Evolutionary conservation across 176 grass and related monocot species (phyloP).

Genomic region (Puccinellia tenuiflora): DNA sequence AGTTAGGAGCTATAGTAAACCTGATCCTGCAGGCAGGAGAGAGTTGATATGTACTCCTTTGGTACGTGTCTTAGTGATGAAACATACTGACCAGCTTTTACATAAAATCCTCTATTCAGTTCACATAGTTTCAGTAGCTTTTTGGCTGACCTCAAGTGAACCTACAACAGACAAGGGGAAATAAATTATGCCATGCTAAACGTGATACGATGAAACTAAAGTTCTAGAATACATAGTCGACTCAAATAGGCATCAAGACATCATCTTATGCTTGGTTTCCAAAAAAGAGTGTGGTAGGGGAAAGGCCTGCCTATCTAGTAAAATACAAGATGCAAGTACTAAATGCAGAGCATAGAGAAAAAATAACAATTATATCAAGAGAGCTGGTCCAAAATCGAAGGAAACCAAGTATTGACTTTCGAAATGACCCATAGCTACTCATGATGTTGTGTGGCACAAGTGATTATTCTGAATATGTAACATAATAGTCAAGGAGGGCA

Average conservation of each 20-base stretch:
- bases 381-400: background rate
- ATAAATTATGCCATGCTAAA: background rate
- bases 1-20: slow-evolving; percentile 26
- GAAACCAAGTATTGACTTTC: background rate
- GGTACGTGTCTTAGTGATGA: slow-evolving; percentile 87
- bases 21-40: slow-evolving; percentile 89
- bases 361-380: background rate
- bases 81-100: slow-evolving; percentile 95
- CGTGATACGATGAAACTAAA: background rate
- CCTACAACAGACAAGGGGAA: slow-evolving; percentile 22
- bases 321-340: background rate
- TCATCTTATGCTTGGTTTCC: slow-evolving; percentile 3
- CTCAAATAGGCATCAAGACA: background rate
- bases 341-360: background rate
- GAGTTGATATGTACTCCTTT: slow-evolving; percentile 78
- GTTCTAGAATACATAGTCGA: background rate
- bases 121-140: slow-evolving; percentile 71
- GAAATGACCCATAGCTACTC: background rate
- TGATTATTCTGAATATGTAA: background rate
- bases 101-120: slow-evolving; percentile 90
- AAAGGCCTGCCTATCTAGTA: background rate
- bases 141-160: slow-evolving; percentile 82
- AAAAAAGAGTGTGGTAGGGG: background rate
- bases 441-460: background rate
- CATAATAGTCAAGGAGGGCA: background rate